phyloP scores from a whole-genome alignment of 768 basidiomycete genomes.

The Trametes coccinea region DNA sequence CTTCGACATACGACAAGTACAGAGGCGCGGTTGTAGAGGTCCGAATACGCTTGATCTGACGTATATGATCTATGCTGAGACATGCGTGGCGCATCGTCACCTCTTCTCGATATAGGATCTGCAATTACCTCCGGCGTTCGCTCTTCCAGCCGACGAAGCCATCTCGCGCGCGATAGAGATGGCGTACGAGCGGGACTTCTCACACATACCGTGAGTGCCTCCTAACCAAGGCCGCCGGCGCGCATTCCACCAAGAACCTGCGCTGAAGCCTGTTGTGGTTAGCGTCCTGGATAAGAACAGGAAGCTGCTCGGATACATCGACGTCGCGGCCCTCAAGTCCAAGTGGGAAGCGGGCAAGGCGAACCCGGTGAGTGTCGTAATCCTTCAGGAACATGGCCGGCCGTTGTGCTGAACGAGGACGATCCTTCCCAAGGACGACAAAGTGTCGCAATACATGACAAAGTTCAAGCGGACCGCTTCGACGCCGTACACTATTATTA shows the following conservation, averaged over 20 bases:
- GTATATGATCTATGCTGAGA: neutral
- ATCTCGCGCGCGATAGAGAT: slow-evolving; percentile 79
- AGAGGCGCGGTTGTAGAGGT: slow-evolving; percentile 93
- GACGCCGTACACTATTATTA: slow-evolving; percentile 76
- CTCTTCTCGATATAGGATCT: slow-evolving; percentile 51
- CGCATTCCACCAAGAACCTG: neutral
- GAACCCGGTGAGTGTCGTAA: slow-evolving; percentile 56
- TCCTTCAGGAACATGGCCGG: neutral
- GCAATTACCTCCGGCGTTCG: slow-evolving; percentile 86
- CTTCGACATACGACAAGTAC: slow-evolving; percentile 52
- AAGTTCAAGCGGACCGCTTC: slow-evolving; percentile 64
- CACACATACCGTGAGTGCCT: slow-evolving; percentile 77
- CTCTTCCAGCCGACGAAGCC: slow-evolving; percentile 68
- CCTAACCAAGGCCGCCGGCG: neutral
- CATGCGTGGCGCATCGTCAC: neutral
- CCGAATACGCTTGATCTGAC: neutral
- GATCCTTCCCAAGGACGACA: slow-evolving; percentile 54
- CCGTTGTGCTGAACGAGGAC: slow-evolving; percentile 13
- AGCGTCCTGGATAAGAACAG: slow-evolving; percentile 77
- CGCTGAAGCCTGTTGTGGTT: neutral
- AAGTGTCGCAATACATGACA: slow-evolving; percentile 68
- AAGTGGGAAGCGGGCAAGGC: slow-evolving; percentile 78
- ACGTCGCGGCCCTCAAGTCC: slow-evolving; percentile 70
- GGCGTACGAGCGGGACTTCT: slow-evolving; percentile 93
- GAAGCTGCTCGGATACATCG: slow-evolving; percentile 81